Evolutionary conservation across 805 yeast genomes (phyloP).

Genomic region (Saturnispora sanitii): DNA sequence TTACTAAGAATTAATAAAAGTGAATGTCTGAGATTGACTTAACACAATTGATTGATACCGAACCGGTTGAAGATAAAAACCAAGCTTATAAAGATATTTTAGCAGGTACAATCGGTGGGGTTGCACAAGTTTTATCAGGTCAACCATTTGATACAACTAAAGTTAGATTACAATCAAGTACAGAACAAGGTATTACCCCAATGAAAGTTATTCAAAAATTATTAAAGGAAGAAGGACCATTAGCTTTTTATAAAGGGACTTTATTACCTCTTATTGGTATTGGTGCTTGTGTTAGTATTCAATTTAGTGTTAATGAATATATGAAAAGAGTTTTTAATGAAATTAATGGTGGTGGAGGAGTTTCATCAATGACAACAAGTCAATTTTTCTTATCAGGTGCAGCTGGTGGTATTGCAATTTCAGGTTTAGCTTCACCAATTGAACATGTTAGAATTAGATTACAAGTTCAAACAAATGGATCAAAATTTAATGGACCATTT

Average conservation of each 20-base stretch:
- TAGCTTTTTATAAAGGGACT: conserved; percentile 89
- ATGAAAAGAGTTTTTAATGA: conserved; percentile 72
- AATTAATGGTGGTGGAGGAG: conserved; percentile 33
- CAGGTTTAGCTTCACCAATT: conserved; percentile 84
- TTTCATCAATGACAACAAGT: conserved; percentile 36
- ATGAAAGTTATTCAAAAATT: conserved; percentile 67
- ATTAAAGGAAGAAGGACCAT: conserved; percentile 68
- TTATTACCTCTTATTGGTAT: conserved; percentile 88
- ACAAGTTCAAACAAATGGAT: conserved; percentile 61
- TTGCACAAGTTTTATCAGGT: conserved; percentile 90
- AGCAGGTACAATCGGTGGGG: conserved; percentile 93
- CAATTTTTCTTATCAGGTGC: conserved; percentile 81
- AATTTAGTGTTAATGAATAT: conserved; percentile 88
- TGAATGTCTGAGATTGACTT: conserved; percentile 23
- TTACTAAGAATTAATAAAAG: too few relatives aligned
- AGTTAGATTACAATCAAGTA: conserved; percentile 81
- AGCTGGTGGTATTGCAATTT: conserved; percentile 88
- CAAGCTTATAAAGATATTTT: conserved; percentile 66
- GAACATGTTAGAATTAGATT: conserved; percentile 91
- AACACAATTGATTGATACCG: conserved; percentile 14
- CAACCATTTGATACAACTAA: conserved; percentile 96
- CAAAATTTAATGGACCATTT: conserved; percentile 57
- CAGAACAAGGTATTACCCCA: conserved; percentile 56
- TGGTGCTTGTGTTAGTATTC: conserved; percentile 97
- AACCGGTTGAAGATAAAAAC: conserved; percentile 18